Base-by-base conservation (phyloP, 2,329 filamentous ascomycete genomes). In the Paraconiothyrium brasiliense region DNA sequence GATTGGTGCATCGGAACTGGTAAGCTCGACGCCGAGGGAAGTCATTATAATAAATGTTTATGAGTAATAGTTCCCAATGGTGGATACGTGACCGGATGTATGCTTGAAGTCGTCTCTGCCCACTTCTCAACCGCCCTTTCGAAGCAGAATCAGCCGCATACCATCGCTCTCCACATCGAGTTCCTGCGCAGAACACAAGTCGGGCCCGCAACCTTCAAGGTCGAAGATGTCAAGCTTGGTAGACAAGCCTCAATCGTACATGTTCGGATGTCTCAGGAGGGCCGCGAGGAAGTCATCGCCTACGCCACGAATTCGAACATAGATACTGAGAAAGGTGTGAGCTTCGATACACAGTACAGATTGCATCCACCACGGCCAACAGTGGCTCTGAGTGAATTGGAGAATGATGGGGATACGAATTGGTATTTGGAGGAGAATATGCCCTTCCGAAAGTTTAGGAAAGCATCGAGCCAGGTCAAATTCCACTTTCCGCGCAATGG, bases 1-100 rank as follows among this genome's bases (percentile, higher is more conserved):
- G 85, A 87, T 67, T 91, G 89, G 87, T 86, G 85, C 66, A 90
- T 92, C 67, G 89, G 89, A 59, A 85, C 83, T 65, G 88, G 88
- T 87, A 82, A 57, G 69, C 59, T 30, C 30, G 16, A 39, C 30
- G 41, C 51, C 24, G 44, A 46, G 24, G n/a, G n/a, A 32, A 24
- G n/a, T 39, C 27, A 14, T 22, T 27, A n/a, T 35, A n/a, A 14
- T 57, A 41, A 32, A 30, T 24, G 13, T 47, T 48, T 51, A 52
- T 58, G 59, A 61, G 63, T 57, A 49, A 39, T 70, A 89, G 90
- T 92, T 13, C 89, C 90, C 6, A 89, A 92, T 75, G 90, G 90
- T 56, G 90, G 90, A 60, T 90, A 89, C 69, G 86, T 91, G 16
- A 89, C 89, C 10, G 84, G 87, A 0, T 82, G 85, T 52, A 84